Evolutionary conservation across 148 eudicot species (phyloP).

Genomic region (Linanthus parryae): DNA sequence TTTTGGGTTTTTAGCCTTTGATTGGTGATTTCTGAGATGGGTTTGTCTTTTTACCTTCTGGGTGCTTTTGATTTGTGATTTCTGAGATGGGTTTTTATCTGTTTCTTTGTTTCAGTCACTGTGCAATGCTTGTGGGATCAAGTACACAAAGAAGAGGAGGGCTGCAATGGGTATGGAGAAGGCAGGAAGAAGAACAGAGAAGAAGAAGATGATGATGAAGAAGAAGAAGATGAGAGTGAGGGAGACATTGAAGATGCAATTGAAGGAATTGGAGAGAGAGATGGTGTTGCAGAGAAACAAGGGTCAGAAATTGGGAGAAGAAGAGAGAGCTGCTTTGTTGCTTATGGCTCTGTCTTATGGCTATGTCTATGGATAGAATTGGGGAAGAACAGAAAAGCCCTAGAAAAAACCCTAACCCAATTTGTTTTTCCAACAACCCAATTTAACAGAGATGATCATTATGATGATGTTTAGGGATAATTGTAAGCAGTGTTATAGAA

Average conservation of each 20-base stretch:
- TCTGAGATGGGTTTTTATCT: not conserved
- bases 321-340: not conserved
- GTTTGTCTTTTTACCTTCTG: not conserved
- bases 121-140: conserved; percentile 3
- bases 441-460: too few species aligned
- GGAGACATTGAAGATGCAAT: too few species aligned
- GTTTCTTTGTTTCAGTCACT: not conserved
- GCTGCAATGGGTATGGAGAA: not conserved
- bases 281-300: too few species aligned
- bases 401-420: not conserved
- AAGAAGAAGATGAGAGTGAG: not conserved
- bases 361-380: too few species aligned
- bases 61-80: not conserved
- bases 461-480: not conserved
- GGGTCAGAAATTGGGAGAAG: not conserved
- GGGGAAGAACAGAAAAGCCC: too few species aligned
- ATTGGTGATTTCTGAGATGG: not conserved
- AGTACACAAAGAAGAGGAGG: not conserved
- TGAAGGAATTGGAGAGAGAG: too few species aligned
- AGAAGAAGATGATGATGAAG: not conserved
- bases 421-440: not conserved
- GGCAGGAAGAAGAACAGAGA: not conserved
- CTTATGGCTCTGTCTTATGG: conserved; percentile 1
- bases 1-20: not conserved
- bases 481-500: not conserved